Evolutionary conservation across 768 basidiomycete genomes (phyloP).

Genomic region (Tulasnella sp.): DNA sequence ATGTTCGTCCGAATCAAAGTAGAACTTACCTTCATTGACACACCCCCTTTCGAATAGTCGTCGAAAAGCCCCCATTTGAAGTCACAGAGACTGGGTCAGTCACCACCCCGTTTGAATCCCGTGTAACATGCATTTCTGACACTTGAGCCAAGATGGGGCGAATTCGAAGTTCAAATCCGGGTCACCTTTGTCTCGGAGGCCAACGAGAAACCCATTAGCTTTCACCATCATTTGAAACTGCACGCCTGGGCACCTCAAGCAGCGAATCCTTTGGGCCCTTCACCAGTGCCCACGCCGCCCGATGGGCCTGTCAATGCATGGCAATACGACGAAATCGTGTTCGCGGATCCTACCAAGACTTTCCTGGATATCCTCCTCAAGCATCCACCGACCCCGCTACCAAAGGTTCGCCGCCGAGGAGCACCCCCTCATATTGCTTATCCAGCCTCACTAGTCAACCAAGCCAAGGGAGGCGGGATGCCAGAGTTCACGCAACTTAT

Average conservation of each 20-base stretch:
- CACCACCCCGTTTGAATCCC: background rate
- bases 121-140: background rate
- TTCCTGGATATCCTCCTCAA: slow-evolving; percentile 71
- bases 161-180: slow-evolving; percentile 91
- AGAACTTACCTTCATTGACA: slow-evolving; percentile 4
- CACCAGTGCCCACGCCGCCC: slow-evolving; percentile 29
- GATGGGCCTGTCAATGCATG: slow-evolving; percentile 73
- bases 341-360: slow-evolving; percentile 80
- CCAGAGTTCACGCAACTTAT: slow-evolving; percentile 79
- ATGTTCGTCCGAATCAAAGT: background rate
- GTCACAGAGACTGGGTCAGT: slow-evolving; percentile 87
- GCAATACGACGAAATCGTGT: slow-evolving; percentile 99
- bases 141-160: slow-evolving; percentile 67
- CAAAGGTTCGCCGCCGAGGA: slow-evolving; percentile 46
- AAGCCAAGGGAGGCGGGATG: slow-evolving; percentile 37
- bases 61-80: slow-evolving; percentile 91
- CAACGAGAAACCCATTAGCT: slow-evolving; percentile 75
- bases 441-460: slow-evolving; percentile 46
- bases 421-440: slow-evolving; percentile 65
- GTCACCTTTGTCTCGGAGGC: slow-evolving; percentile 84
- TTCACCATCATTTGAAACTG: slow-evolving; percentile 91
- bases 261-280: slow-evolving; percentile 43
- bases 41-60: slow-evolving; percentile 40
- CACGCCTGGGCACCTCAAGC: slow-evolving; percentile 56
- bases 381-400: slow-evolving; percentile 77